These are phyloP conservation scores for Penicillium hordei DNA, from an alignment of 2,329 filamentous ascomycete species.

Conservation along the genomic window DNA sequence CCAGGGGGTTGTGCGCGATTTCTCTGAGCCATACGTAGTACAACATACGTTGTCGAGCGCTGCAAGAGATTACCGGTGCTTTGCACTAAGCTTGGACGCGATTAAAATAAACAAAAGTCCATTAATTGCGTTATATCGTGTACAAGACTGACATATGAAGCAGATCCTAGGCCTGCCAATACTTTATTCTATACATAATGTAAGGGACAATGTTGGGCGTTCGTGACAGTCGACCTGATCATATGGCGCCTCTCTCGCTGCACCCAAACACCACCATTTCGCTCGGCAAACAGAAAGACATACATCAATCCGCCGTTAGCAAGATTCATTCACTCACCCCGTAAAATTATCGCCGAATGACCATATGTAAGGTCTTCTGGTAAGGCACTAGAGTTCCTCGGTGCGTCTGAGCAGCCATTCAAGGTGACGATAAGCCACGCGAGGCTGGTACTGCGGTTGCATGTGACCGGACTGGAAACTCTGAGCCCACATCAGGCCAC, in stretches of 20 bases:
- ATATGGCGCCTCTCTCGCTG: not conserved
- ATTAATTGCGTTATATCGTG: not conserved
- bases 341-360: too few relatives aligned
- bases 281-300: not conserved
- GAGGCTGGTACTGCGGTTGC: slow-evolving; percentile 65
- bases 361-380: not conserved
- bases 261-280: not conserved
- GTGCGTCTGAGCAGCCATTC: slow-evolving; percentile 35
- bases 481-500: slow-evolving; percentile 69
- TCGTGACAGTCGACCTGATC: not conserved
- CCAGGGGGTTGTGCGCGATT: not conserved
- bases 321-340: too few relatives aligned
- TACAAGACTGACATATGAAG: not conserved
- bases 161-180: not conserved
- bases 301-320: not conserved
- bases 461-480: slow-evolving; percentile 40
- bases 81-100: not conserved
- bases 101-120: not conserved
- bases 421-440: slow-evolving; percentile 67
- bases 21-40: not conserved
- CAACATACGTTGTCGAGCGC: not conserved
- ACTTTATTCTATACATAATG: not conserved
- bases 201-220: not conserved
- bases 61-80: not conserved
- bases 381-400: slow-evolving; percentile 23